Evolutionary conservation across 169 alveolate species (phyloP).

Genomic region (Eimeria acervulina): DNA sequence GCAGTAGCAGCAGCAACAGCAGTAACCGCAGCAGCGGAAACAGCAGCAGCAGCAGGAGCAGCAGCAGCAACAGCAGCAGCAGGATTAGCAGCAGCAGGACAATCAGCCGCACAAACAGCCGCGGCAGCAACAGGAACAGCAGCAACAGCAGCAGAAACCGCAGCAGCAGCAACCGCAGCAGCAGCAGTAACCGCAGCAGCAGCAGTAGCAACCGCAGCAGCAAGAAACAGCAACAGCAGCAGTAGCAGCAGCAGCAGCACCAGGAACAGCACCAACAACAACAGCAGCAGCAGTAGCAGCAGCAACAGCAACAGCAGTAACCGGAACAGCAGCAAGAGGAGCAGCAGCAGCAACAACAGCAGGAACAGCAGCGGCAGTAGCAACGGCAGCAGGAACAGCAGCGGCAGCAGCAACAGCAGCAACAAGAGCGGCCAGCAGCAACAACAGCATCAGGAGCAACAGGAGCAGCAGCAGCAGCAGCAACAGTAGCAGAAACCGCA

Average conservation of each 20-base stretch:
- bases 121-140: too few relatives aligned
- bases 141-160: too few relatives aligned
- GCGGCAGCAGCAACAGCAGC: background rate
- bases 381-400: too few relatives aligned
- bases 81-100: too few relatives aligned
- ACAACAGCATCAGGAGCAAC: background rate
- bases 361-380: too few relatives aligned
- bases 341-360: background rate
- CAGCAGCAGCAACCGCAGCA: too few relatives aligned
- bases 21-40: background rate
- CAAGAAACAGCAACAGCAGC: background rate
- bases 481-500: too few relatives aligned
- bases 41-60: conserved; percentile 22
- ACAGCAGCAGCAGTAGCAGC: conserved; percentile 1
- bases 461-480: too few relatives aligned
- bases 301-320: background rate
- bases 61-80: background rate
- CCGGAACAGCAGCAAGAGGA: background rate
- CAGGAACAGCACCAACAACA: background rate
- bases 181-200: too few relatives aligned
- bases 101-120: too few relatives aligned
- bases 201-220: background rate
- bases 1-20: background rate
- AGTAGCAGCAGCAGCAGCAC: conserved; percentile 8
- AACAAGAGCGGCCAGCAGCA: background rate